A percentile compares a stretch with the other conserved stretches of the same genome.
Evolutionary conservation across 106 monocot species (phyloP).

Genomic region (Amphibolis antarctica): DNA sequence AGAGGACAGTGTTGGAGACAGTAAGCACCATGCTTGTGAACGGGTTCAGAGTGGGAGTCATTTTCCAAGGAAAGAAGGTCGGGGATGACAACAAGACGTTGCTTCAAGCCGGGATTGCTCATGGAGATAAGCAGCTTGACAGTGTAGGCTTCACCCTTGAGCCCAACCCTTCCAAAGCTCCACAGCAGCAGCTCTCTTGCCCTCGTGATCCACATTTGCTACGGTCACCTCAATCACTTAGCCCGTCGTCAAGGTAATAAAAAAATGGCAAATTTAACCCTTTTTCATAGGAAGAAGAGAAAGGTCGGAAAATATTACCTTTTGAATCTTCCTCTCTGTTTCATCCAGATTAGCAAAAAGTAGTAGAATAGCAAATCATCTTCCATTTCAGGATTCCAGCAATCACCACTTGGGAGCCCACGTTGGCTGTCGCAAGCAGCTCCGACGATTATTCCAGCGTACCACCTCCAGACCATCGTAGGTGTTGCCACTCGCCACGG

Average conservation of each 20-base stretch:
- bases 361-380: too few species aligned
- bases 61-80: conserved; percentile 41
- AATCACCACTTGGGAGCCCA: not conserved
- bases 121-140: conserved; percentile 28
- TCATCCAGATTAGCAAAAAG: too few species aligned
- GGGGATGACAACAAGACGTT: conserved; percentile 42
- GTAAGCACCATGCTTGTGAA: conserved; percentile 31
- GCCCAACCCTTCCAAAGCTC: conserved; percentile 29
- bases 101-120: conserved; percentile 48
- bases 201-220: conserved; percentile 15
- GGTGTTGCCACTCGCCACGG: not conserved
- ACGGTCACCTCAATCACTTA: conserved; percentile 18
- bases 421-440: not conserved
- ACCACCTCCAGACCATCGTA: not conserved
- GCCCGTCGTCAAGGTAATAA: conserved; percentile 39
- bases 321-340: too few species aligned
- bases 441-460: not conserved
- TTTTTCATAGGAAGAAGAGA: too few species aligned
- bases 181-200: conserved; percentile 10
- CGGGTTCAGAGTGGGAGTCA: conserved; percentile 36
- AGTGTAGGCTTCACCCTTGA: conserved; percentile 69
- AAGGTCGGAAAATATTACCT: too few species aligned
- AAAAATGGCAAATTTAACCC: too few species aligned
- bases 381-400: conserved; percentile 5
- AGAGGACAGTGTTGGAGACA: conserved; percentile 74